Evolutionary conservation across 306 rosid genomes (phyloP), one percentile per base, ranked within the genome.

Genomic region (Chamaecrista fasciculata): DNA sequence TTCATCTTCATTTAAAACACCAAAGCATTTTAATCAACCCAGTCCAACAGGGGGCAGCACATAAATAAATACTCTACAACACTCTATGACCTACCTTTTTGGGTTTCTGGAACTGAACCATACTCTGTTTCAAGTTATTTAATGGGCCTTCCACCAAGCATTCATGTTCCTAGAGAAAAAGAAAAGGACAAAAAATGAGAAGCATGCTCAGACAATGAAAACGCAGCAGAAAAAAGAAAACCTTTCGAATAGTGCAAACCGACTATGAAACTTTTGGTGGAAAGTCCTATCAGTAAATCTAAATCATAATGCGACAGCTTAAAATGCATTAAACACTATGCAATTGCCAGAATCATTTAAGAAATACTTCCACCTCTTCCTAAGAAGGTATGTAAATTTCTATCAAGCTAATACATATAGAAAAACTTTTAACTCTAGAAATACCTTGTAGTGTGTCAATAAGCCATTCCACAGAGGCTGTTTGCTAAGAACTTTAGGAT

Each of bases 41-140:
- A 26, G n/a, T 47, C 11, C 39, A 29, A 43, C 23, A 56, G 59
- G 59, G 50, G 47, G 21, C 23, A 63, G 25, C 74, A 65, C 42
- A 73, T 9, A 73, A 57, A 39, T 16, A 51, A 73, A 57, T 40
- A 40, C 6, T 12, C 44, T n/a, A 8, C 21, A 37, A 69, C 43
- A 16, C 60, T 47, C 20, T 34, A 37, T 18, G n/a, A 47, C 72
- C 65, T 62, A 90, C 98, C 98, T 93, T 93, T 72, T 93, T 93
- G 31, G 98, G 98, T 80, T 93, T 93, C 81, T 89, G 98, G 79
- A 93, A 93, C 62, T 93, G 98, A 70, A 93, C 96, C 98, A 93
- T 90, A 79, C 98, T 93, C 82, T 90, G 98, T 76, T 93, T 93
- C 86, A 93, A 79, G 81, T 93, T 93, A 80, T 90, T 93, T 56